These are phyloP conservation scores for Pseudopyricularia cyperi DNA, from an alignment of 2,329 filamentous ascomycete species.

Conservation along the genomic window DNA sequence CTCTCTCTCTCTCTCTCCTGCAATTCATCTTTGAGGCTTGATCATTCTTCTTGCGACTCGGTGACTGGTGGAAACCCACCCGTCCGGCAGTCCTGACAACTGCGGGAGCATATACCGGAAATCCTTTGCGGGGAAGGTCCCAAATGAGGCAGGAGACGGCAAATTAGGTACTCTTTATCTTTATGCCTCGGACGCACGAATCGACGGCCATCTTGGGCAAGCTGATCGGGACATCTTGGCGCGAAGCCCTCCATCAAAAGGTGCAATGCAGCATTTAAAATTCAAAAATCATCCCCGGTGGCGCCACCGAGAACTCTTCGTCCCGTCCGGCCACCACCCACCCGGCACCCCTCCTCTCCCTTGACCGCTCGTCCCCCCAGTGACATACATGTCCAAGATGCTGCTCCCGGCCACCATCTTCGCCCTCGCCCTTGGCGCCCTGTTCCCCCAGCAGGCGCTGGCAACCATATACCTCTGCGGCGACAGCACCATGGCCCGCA, in stretches of 20 bases:
- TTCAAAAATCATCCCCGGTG: no score
- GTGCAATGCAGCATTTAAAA: slow-evolving; percentile 1
- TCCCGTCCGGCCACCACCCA: no score
- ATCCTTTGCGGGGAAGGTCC: neutral
- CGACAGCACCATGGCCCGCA: slow-evolving; percentile 40
- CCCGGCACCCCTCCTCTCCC: no score
- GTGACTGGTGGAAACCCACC: neutral
- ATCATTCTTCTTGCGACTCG: neutral
- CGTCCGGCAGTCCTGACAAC: neutral
- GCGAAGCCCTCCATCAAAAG: neutral
- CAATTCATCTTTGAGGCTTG: neutral
- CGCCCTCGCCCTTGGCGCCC: neutral
- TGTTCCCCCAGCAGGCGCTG: neutral
- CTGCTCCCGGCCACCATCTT: neutral
- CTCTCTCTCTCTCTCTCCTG: neutral
- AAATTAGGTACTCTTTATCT: neutral
- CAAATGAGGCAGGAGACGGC: neutral
- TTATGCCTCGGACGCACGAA: neutral
- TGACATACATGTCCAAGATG: no score
- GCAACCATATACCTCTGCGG: slow-evolving; percentile 36
- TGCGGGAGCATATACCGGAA: neutral
- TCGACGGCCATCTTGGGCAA: neutral
- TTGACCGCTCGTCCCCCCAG: no score
- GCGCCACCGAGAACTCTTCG: no score
- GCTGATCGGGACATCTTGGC: no score